Evolutionary conservation across 2,329 filamentous ascomycete species (phyloP), one percentile per base, ranked within the genome.

Genomic region (Mollisia scopiformis): DNA sequence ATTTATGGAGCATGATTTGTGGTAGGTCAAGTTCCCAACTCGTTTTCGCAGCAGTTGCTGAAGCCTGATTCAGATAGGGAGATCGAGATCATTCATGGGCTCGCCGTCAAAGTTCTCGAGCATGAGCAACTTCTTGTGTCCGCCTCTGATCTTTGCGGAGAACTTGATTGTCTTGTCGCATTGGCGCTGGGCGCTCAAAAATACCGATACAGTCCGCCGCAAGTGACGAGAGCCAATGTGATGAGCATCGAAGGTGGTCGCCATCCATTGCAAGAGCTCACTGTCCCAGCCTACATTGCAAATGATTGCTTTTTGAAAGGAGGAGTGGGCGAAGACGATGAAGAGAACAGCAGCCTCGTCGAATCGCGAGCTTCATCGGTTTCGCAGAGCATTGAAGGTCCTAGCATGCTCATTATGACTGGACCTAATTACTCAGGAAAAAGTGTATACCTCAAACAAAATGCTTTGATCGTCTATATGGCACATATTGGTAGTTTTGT

Each of bases 351-450:
- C 35, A 28, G 35, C 6, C 23, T 37, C 3, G 6, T 30, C n/a
- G 39, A 39, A 19, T 39, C 30, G 6, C 51, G 50, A 30, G 43
- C 43, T 10, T 59, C 62, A 1, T 51, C 49, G 23, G 21, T 62
- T 11, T 55, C 65, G 13, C 63, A 70, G 2, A 67, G 63, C 21
- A 57, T 59, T 13, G 66, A 74, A 4, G 72, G 72, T 2, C 87
- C 90, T 13, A 92, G 84, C 65, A 89, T 92, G 77, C 74, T 97
- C 13, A 78, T 97, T 6, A 76, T 99, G 69, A 98, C 95, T 0
- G 95, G 95, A 0, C 93, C 95, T 4, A 99, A 99, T 69, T 96
- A 95, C 73, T 98, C 95, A 0, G 95, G 95, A 0, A 99, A 99
- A 75, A 98, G 93, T 68, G 86, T 98, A 0, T 98, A 97, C 75